Evolutionary conservation across 2,329 filamentous ascomycete genomes (phyloP), one percentile per base, ranked within the genome.

Genomic region (Mariannaea sp.): DNA sequence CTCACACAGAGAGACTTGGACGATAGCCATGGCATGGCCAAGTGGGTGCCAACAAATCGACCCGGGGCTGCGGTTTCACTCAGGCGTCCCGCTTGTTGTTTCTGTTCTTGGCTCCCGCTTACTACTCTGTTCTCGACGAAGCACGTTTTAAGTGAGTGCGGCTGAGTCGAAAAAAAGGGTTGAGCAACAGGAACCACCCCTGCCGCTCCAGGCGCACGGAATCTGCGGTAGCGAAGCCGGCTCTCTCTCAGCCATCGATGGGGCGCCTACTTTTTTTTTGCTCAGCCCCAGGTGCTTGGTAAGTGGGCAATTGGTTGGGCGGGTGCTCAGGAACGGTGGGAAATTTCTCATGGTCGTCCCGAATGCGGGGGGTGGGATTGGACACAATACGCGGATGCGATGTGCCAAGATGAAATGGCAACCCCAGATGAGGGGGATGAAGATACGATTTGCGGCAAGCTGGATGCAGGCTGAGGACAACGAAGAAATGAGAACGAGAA

Each of bases 191-290:
- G 10, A 47, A 32, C 29, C 29, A 5, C 29, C n/a, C n/a, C 9
- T 32, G 29, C 9, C 5, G 29, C 9, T 32, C 9, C 13, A 10
- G 29, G 13, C 9, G 29, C 10, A n/a, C 29, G 10, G 13, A 6
- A 10, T 32, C 39, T 44, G 38, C 39, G 48, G 41, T 29, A 26
- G 38, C 20, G 33, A 16, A 17, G 22, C n/a, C 20, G 36, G 16
- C 32, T n/a, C n/a, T n/a, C 38, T 42, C 29, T n/a, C 36, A 42
- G 42, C 41, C 26, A 8, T 48, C 41, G 45, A 32, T 13, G 16
- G 24, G 50, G 50, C 50, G 39, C 50, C n/a, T n/a, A n/a, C n/a
- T n/a, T 48, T 43, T 44, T 35, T 12, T 12, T 13, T 48, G 39
- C 50, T 53, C 40, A 53, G 50, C 50, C 50, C 47, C 44, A 32